These are phyloP conservation scores for Mitragyna speciosa DNA, from an alignment of 257 asterid genomes.

Conservation along the genomic window DNA sequence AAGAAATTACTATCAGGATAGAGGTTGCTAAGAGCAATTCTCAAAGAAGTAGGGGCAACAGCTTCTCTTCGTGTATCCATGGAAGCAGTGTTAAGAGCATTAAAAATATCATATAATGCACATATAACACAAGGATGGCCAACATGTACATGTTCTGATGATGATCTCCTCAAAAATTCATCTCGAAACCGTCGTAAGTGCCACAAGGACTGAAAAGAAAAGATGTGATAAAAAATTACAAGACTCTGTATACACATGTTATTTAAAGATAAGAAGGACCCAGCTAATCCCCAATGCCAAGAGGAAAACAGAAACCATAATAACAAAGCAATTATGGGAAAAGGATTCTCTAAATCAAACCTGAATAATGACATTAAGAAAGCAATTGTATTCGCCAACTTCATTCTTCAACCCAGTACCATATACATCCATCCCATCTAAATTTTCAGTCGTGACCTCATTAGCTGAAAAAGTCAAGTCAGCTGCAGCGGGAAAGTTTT, in stretches of 20 bases:
- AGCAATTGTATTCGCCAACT: conserved; percentile 96
- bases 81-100: conserved; percentile 61
- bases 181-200: conserved; percentile 78
- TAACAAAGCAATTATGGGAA: neutral
- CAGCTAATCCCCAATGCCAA: neutral
- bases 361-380: conserved; percentile 98
- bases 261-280: conserved; percentile 16
- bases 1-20: conserved; percentile 89
- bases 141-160: conserved; percentile 72
- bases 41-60: conserved; percentile 83
- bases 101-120: conserved; percentile 76
- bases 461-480: conserved; percentile 33
- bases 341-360: conserved; percentile 39
- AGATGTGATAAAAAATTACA: neutral
- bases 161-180: conserved; percentile 71
- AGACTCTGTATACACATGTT: conserved; percentile 17
- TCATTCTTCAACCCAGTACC: conserved; percentile 92
- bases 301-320: conserved; percentile 12
- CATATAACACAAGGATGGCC: conserved; percentile 96
- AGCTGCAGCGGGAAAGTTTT: conserved; percentile 38
- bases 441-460: conserved; percentile 34
- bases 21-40: conserved; percentile 87
- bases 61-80: conserved; percentile 58
- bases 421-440: conserved; percentile 48
- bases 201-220: conserved; percentile 75